These are phyloP conservation scores for Boehmeria nivea DNA, from an alignment of 306 rosid genomes.

Conservation along the genomic window DNA sequence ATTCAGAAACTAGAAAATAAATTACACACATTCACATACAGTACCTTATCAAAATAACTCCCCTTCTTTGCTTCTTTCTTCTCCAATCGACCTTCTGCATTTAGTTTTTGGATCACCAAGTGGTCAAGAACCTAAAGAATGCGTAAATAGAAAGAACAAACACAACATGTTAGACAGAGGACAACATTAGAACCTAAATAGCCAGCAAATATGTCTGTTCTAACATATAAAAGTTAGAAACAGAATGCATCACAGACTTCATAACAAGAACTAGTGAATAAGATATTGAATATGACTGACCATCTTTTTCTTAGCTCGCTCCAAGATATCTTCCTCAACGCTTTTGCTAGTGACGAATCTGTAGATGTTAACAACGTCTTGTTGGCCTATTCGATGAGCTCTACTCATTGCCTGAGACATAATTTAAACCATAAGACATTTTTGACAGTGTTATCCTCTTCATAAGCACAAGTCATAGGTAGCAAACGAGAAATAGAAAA, in stretches of 20 bases:
- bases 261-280: no score
- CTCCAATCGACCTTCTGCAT: slow-evolving; percentile 98
- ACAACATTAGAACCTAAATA: neutral
- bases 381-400: slow-evolving; percentile 98
- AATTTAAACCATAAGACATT: neutral
- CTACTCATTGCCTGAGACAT: slow-evolving; percentile 88
- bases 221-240: neutral
- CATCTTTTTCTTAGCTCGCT: slow-evolving; percentile 98
- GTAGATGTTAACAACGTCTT: slow-evolving; percentile 97
- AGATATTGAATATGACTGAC: no score
- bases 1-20: slow-evolving; percentile 9
- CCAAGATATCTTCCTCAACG: slow-evolving; percentile 99
- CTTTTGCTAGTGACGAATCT: slow-evolving; percentile 98
- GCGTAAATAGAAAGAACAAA: slow-evolving; percentile 16
- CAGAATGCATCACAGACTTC: neutral
- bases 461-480: neutral
- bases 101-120: slow-evolving; percentile 97
- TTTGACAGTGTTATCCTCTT: slow-evolving; percentile 4
- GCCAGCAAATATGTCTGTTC: neutral
- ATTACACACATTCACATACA: neutral
- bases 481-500: neutral
- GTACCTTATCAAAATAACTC: slow-evolving; percentile 83
- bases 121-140: slow-evolving; percentile 88
- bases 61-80: slow-evolving; percentile 95
- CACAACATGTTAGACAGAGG: neutral